These are phyloP conservation scores for Allium sativum DNA, from an alignment of 106 monocot species.

Conservation along the genomic window DNA sequence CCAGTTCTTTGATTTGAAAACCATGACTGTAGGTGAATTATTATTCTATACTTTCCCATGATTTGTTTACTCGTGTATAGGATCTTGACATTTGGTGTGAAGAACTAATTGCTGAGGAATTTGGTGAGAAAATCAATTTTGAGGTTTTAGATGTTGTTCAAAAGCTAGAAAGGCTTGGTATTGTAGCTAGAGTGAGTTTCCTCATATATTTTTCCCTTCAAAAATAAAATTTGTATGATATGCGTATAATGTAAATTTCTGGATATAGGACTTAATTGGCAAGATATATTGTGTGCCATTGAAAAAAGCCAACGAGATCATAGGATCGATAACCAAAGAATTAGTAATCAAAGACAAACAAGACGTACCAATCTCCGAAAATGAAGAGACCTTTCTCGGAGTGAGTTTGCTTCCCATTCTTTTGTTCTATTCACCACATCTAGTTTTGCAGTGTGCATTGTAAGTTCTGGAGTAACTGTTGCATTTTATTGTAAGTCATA, in stretches of 20 bases:
- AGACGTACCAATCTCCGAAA: background rate
- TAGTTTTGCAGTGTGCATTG: too few relatives aligned
- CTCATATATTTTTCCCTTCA: background rate
- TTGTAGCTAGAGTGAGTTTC: conserved; percentile 62
- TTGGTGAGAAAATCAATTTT: conserved; percentile 71
- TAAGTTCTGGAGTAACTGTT: too few relatives aligned
- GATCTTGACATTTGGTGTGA: conserved; percentile 83
- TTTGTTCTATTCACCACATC: too few relatives aligned
- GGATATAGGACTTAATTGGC: conserved; percentile 53
- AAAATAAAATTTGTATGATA: background rate
- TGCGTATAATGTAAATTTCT: background rate
- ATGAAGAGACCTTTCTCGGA: too few relatives aligned
- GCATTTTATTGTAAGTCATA: too few relatives aligned
- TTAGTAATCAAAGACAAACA: conserved; percentile 55
- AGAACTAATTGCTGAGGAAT: conserved; percentile 80
- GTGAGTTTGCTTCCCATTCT: too few relatives aligned
- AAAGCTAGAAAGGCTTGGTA: conserved; percentile 91
- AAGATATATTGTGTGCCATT: conserved; percentile 55
- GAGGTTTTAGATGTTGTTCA: conserved; percentile 84
- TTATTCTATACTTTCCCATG: background rate
- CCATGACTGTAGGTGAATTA: too few relatives aligned
- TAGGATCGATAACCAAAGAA: conserved; percentile 85
- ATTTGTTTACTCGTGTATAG: conserved; percentile 14
- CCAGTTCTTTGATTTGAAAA: conserved; percentile 78
- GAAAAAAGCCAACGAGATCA: conserved; percentile 77